Conservation (phyloP, 352 stramenopile species). For the Phytophthora citricola region DNA sequence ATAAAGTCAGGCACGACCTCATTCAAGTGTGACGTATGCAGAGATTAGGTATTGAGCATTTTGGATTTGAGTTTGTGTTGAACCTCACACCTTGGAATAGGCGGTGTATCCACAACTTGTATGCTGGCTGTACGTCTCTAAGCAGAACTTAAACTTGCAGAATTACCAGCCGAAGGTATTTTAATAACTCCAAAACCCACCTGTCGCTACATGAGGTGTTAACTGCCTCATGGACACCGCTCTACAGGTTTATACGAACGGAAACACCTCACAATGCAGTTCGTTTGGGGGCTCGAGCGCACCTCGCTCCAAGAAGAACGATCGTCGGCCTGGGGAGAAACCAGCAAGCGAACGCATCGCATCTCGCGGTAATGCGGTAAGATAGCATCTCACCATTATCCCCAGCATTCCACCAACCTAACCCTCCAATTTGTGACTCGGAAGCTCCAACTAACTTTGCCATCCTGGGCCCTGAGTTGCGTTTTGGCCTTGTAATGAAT, state of each 20-base stretch:
- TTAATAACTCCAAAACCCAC: not conserved
- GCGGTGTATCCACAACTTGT: not conserved
- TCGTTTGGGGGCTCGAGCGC: not conserved
- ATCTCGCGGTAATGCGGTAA: constrained; percentile 7
- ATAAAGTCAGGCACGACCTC: constrained; percentile 13
- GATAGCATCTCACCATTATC: constrained; percentile 8
- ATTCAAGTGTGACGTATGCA: not conserved
- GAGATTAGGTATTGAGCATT: not conserved
- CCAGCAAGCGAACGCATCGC: constrained; percentile 4
- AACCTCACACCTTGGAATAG: no score
- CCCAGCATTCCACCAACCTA: constrained; percentile 6
- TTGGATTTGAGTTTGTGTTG: not conserved
- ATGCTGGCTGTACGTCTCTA: not conserved
- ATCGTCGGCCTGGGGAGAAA: not conserved
- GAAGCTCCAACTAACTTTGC: not conserved
- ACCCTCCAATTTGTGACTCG: constrained; percentile 11
- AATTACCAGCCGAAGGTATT: not conserved
- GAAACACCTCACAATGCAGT: constrained; percentile 12
- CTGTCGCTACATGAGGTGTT: not conserved
- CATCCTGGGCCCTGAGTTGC: not conserved
- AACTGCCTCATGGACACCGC: not conserved
- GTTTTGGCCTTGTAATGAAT: constrained; percentile 6
- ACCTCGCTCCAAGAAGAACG: constrained; percentile 10
- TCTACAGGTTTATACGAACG: constrained; percentile 12
- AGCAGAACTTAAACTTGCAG: not conserved